A percentile compares a stretch with the other conserved stretches of the same genome.
Evolutionary conservation across 1,284 basidiomycete genomes (phyloP).

Genomic region (Rhizopogon parksii): DNA sequence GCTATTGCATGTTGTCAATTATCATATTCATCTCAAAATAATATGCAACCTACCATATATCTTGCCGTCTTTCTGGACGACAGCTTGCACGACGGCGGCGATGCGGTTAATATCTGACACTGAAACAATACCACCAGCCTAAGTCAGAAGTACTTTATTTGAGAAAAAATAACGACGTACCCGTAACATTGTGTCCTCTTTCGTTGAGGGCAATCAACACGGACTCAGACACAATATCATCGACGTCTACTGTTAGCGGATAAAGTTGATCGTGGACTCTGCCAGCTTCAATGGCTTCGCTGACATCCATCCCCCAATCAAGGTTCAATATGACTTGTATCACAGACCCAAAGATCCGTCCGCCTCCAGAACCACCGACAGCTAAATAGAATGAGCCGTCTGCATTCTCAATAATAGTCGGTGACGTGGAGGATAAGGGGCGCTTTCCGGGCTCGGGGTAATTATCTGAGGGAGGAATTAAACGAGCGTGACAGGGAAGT

Average conservation of each 20-base stretch:
- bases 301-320: constrained; percentile 75
- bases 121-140: constrained; percentile 11
- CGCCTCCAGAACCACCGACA: constrained; percentile 84
- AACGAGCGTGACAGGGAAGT: not conserved
- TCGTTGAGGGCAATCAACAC: constrained; percentile 49
- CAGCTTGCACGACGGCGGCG: constrained; percentile 68
- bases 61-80: constrained; percentile 46
- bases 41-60: constrained; percentile 48
- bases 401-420: constrained; percentile 71
- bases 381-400: constrained; percentile 68
- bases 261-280: constrained; percentile 92
- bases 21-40: constrained; percentile 8
- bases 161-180: constrained; percentile 31
- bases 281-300: constrained; percentile 76
- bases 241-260: constrained; percentile 60
- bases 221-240: constrained; percentile 50
- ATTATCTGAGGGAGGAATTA: constrained; percentile 50
- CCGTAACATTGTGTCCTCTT: constrained; percentile 69
- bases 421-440: constrained; percentile 78
- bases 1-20: constrained; percentile 35
- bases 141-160: constrained; percentile 1
- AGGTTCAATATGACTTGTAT: constrained; percentile 81
- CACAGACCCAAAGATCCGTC: constrained; percentile 76
- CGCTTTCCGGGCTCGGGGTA: constrained; percentile 84
- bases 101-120: constrained; percentile 51